Conservation (phyloP, 352 stramenopile species). For the Phytophthora cryptogea region DNA sequence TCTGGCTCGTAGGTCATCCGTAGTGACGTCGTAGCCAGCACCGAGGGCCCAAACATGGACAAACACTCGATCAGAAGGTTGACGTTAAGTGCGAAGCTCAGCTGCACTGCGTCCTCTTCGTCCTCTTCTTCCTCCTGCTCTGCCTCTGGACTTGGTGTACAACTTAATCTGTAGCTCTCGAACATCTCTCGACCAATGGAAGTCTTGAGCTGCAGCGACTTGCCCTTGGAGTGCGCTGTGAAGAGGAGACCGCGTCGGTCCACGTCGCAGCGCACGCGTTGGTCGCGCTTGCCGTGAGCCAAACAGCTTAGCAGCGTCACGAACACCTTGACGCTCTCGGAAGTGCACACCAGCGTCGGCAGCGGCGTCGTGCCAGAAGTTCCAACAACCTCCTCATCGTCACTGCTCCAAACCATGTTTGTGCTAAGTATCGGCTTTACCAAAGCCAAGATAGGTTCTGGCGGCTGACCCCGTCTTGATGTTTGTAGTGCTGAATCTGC, state of each 20-base stretch:
- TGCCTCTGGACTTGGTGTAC: slow-evolving; percentile 9
- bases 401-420: slow-evolving; percentile 30
- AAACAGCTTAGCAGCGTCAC: slow-evolving; percentile 77
- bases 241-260: slow-evolving; percentile 70
- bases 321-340: slow-evolving; percentile 77
- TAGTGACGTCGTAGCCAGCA: slow-evolving; percentile 74
- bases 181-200: slow-evolving; percentile 79
- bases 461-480: too few relatives aligned
- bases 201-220: slow-evolving; percentile 89
- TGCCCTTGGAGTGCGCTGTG: slow-evolving; percentile 81
- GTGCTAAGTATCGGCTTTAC: neutral
- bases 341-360: slow-evolving; percentile 54
- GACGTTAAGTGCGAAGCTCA: slow-evolving; percentile 80
- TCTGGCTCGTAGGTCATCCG: slow-evolving; percentile 70
- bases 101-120: slow-evolving; percentile 40
- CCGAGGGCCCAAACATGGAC: slow-evolving; percentile 73
- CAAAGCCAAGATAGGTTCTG: too few relatives aligned
- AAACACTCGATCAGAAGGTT: slow-evolving; percentile 79
- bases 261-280: slow-evolving; percentile 80
- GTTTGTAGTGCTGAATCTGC: too few relatives aligned
- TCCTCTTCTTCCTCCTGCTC: slow-evolving; percentile 20
- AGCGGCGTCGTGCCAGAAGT: slow-evolving; percentile 9
- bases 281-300: slow-evolving; percentile 69
- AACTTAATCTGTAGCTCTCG: slow-evolving; percentile 60
- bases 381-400: slow-evolving; percentile 21